Percentiles rank a stretch among this genome's conserved stretches.
Conservation (phyloP, 1,284 basidiomycete genomes). For the Leccinum subrobustum region DNA sequence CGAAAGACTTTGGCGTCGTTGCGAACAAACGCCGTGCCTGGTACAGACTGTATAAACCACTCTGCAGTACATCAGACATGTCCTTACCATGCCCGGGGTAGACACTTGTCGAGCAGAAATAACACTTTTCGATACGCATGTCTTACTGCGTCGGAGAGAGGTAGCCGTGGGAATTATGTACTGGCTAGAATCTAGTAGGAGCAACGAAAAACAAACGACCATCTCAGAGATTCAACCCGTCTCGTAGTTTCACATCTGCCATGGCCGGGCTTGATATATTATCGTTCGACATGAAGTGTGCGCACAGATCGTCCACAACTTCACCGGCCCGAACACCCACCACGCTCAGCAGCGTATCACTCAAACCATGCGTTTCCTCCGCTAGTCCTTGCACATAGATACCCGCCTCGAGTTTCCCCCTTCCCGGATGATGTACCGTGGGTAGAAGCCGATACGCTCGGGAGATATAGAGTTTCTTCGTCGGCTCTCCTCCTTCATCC, state of each 20-base stretch:
- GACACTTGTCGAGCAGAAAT: constrained; percentile 91
- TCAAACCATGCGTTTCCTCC: constrained; percentile 57
- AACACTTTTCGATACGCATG: constrained; percentile 89
- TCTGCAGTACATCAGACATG: not conserved
- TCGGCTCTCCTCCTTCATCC: constrained; percentile 6
- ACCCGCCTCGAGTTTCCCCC: constrained; percentile 36
- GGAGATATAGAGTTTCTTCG: constrained; percentile 42
- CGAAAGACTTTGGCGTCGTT: constrained; percentile 97
- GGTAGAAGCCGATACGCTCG: constrained; percentile 48
- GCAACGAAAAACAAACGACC: not conserved
- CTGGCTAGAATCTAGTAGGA: not conserved
- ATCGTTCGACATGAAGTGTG: constrained; percentile 3
- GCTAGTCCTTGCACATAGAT: constrained; percentile 59
- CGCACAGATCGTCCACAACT: constrained; percentile 43
- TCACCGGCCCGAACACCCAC: constrained; percentile 50
- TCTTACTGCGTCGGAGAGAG: not conserved
- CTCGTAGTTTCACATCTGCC: not conserved
- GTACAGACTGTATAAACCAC: not conserved
- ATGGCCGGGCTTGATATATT: not conserved
- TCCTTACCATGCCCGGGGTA: constrained; percentile 89
- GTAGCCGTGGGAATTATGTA: constrained; percentile 24
- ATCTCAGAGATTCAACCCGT: not conserved
- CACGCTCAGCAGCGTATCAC: constrained; percentile 56
- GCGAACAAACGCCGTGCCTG: constrained; percentile 90
- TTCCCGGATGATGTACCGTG: not conserved